Evolutionary conservation across 2,329 filamentous ascomycete genomes (phyloP), one percentile per base, ranked within the genome.

Genomic region (Stagonosporopsis rhizophila): DNA sequence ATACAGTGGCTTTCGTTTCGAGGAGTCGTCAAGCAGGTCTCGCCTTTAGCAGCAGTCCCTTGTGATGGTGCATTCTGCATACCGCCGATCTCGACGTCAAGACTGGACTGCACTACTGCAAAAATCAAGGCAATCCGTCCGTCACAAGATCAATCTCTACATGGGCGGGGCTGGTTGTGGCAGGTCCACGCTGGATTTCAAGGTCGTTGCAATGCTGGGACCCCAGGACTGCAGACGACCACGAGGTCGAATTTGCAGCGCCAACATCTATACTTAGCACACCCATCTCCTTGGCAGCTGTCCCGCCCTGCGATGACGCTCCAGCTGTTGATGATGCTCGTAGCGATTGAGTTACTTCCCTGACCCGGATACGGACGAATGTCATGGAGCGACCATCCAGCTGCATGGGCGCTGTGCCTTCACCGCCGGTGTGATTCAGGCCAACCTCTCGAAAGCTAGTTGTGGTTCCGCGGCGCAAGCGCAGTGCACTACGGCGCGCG

Each of bases 241-340:
- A 32, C 30, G 30, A 37, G 23, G 20, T n/a, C 12, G 35, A 44
- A 1, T 34, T 35, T 40, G 17, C 22, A 38, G 37, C 17, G 41
- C 46, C 38, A 42, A 56, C 4, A 12, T 47, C 48, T 22, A 47
- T 44, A 25, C 20, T 52, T 56, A 52, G 53, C 15, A 56, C 53
- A 34, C 23, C 12, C 11, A n/a, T 22, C 34, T 40, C 45, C 40
- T 35, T 46, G 41, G 35, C 30, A 32, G 30, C 30, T 32, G 30
- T 32, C 6, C 14, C 2, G 27, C 45, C 27, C 27, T 44, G 19
- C 45, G 20, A 34, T 14, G 25, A 17, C 6, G 22, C 32, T 12
- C 17, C 28, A 11, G 7, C 15, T 28, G 19, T 12, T 32, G 9
- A 23, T 23, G 12, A 49, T 34, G 40, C 32, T 35, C 17, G n/a